These are phyloP conservation scores for Hanseniaspora pseudoguilliermondii DNA, from an alignment of 805 yeast genomes.

Conservation along the genomic window DNA sequence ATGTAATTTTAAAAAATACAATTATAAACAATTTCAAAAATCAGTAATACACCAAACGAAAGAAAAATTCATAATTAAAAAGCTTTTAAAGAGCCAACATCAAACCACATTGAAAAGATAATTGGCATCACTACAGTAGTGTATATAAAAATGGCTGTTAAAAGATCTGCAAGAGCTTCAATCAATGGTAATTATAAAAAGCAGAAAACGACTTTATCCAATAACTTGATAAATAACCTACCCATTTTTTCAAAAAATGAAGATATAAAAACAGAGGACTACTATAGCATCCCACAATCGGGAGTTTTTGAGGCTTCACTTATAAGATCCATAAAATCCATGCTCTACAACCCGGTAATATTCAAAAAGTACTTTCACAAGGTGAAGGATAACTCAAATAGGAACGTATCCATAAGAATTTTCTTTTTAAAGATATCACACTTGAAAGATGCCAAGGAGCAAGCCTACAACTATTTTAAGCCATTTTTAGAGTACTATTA, in stretches of 20 bases:
- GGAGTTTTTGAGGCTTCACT: constrained; percentile 10
- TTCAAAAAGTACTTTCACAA: constrained; percentile 11
- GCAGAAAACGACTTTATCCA: neutral
- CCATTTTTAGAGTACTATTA: neutral
- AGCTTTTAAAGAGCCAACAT: too few relatives aligned
- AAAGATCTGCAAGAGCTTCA: neutral
- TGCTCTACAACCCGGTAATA: constrained; percentile 3
- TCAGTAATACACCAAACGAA: too few relatives aligned
- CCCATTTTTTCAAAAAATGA: neutral
- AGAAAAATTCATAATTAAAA: too few relatives aligned
- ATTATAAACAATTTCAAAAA: too few relatives aligned
- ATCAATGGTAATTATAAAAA: neutral
- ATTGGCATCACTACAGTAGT: too few relatives aligned
- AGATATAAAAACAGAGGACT: neutral
- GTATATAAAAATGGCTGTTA: neutral
- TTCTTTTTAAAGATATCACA: constrained; percentile 2
- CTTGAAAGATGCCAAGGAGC: neutral
- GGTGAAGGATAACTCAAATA: constrained; percentile 7
- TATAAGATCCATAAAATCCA: constrained; percentile 2
- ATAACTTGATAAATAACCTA: neutral
- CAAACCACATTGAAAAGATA: too few relatives aligned
- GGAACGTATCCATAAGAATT: constrained; percentile 2
- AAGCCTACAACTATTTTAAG: neutral
- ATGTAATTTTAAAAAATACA: too few relatives aligned
- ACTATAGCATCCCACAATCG: neutral